Conservation (phyloP, 2,329 filamentous ascomycete species). For the Sclerotinia glacialis region DNA sequence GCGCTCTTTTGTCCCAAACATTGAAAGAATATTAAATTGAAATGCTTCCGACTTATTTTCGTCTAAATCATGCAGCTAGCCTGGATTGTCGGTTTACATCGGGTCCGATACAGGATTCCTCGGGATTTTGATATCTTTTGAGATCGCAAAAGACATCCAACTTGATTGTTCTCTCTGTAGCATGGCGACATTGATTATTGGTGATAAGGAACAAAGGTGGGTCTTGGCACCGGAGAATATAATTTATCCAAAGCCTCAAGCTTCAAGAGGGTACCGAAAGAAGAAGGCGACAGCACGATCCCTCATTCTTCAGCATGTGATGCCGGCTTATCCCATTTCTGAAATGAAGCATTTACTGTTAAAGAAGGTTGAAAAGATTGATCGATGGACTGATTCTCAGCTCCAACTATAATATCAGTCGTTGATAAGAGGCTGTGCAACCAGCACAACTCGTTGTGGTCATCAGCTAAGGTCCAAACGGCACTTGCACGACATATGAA, state of each 20-base stretch:
- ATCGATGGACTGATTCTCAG: conserved; percentile 7
- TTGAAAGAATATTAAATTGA: conserved; percentile 8
- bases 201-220: not conserved
- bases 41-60: conserved; percentile 22
- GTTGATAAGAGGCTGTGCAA: conserved; percentile 7
- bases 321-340: not conserved
- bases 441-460: conserved; percentile 8
- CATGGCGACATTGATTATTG: conserved; percentile 10
- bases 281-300: conserved; percentile 1
- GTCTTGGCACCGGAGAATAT: not conserved
- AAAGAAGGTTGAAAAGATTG: conserved; percentile 10
- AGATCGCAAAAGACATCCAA: not conserved
- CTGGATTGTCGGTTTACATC: not conserved
- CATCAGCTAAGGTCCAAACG: conserved; percentile 9
- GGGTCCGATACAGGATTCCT: conserved; percentile 2
- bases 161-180: not conserved
- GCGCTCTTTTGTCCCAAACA: conserved; percentile 5
- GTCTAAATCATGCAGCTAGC: conserved; percentile 13
- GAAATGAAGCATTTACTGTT: not conserved
- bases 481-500: conserved; percentile 13
- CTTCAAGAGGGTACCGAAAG: not conserved
- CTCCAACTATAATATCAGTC: conserved; percentile 12
- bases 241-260: conserved; percentile 5
- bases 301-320: conserved; percentile 9
- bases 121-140: conserved; percentile 8